Percentiles rank a stretch among this genome's conserved stretches.
phyloP scores from a whole-genome alignment of 192 early-diverging fungal species.

The Glomus cerebriforme region DNA sequence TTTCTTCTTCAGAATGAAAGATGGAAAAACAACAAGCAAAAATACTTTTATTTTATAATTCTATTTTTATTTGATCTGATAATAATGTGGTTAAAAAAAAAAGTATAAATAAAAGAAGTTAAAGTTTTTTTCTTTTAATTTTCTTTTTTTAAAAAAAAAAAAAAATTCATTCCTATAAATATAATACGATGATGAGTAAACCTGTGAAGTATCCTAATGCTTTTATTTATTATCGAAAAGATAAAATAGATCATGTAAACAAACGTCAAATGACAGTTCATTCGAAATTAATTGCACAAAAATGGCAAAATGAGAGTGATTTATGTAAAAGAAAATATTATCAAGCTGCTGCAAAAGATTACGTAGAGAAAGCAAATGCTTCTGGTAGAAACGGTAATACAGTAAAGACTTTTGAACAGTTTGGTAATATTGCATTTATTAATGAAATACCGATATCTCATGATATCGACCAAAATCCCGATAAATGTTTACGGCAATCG shows the following conservation, averaged over 20 bases:
- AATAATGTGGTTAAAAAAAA: too few relatives aligned
- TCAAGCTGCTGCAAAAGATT: background rate
- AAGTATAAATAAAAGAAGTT: too few relatives aligned
- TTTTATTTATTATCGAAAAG: background rate
- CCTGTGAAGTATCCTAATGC: background rate
- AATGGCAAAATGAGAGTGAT: background rate
- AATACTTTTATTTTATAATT: too few relatives aligned
- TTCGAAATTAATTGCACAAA: background rate
- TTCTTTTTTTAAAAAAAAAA: too few relatives aligned
- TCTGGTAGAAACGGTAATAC: background rate
- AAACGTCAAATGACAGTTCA: background rate
- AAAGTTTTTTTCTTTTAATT: too few relatives aligned
- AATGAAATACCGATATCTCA: background rate
- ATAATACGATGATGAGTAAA: too few relatives aligned
- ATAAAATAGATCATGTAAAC: background rate
- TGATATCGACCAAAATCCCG: too few relatives aligned
- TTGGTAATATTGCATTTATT: background rate
- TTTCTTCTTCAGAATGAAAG: too few relatives aligned
- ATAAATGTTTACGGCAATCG: too few relatives aligned
- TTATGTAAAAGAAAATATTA: background rate
- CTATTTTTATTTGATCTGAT: too few relatives aligned
- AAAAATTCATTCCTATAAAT: too few relatives aligned
- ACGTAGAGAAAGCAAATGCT: background rate
- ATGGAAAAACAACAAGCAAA: too few relatives aligned
- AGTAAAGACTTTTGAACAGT: background rate